Evolutionary conservation across 192 early-diverging fungal genomes (phyloP).

Genomic region (Backusella liffmaniae): DNA sequence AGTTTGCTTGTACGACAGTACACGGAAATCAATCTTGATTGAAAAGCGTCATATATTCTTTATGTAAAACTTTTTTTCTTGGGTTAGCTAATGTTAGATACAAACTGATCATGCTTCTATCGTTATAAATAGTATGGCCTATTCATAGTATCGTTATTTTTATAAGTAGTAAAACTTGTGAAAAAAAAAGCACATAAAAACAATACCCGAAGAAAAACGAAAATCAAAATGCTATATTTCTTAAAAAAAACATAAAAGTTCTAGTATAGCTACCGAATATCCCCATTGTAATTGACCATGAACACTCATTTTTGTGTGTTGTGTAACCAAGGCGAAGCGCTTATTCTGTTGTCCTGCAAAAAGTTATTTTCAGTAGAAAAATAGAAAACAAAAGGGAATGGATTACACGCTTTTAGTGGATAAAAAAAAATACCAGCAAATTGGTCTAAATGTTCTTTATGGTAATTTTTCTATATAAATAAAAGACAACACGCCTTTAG

Average conservation of each 20-base stretch:
- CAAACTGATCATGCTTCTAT: neutral
- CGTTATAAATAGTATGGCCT: neutral
- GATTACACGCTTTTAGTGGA: neutral
- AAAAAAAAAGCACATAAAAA: neutral
- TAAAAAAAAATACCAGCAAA: neutral
- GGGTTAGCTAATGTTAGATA: neutral
- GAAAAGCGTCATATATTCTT: neutral
- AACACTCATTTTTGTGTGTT: neutral
- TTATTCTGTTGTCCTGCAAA: neutral
- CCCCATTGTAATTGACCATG: neutral
- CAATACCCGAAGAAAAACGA: neutral
- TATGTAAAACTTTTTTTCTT: neutral
- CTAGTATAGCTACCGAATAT: neutral
- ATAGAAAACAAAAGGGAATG: neutral
- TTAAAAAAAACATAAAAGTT: neutral
- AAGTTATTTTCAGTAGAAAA: conserved; percentile 6
- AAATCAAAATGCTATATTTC: neutral
- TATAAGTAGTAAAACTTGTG: neutral
- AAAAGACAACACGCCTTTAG: neutral
- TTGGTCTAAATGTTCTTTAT: neutral
- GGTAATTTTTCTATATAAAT: neutral
- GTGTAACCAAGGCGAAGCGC: neutral
- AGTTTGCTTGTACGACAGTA: neutral
- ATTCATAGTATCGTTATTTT: neutral
- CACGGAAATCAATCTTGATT: conserved; percentile 2